These are phyloP conservation scores for Arabis hirsuta DNA, from an alignment of 345 rosid species.

Conservation along the genomic window DNA sequence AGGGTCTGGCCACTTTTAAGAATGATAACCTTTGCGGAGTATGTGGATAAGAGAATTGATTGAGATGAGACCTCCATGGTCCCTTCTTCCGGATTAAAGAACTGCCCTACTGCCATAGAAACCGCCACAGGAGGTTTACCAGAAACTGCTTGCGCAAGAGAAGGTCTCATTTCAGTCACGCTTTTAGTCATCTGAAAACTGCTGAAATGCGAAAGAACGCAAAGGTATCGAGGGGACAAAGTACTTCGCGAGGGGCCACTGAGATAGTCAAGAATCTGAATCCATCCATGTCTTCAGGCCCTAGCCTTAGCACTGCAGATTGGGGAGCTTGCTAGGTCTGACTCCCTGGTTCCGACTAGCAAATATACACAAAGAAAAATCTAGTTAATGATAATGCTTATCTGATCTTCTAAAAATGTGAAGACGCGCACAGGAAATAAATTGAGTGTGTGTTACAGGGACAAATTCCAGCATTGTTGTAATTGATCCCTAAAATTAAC, in stretches of 20 bases:
- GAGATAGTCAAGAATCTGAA: conserved; percentile 94
- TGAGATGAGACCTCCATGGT: conserved; percentile 63
- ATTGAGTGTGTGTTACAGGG: conserved; percentile 12
- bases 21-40: conserved; percentile 69
- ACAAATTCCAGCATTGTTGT: conserved; percentile 10
- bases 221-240: conserved; percentile 24
- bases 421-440: conserved; percentile 14
- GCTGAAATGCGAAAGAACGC: conserved; percentile 3
- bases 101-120: conserved; percentile 99
- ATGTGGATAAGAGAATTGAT: conserved; percentile 67
- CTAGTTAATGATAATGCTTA: conserved; percentile 29
- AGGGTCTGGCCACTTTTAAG: conserved; percentile 28
- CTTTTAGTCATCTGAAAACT: conserved; percentile 23
- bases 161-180: conserved; percentile 36
- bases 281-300: conserved; percentile 79
- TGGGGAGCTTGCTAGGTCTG: conserved; percentile 99
- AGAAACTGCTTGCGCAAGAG: conserved; percentile 70
- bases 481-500: conserved; percentile 6
- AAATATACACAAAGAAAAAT: conserved; percentile 15
- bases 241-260: conserved; percentile 94
- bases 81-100: conserved; percentile 87
- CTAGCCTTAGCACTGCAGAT: conserved; percentile 75
- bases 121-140: conserved; percentile 99
- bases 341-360: conserved; percentile 95
- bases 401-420: conserved; percentile 6